These are phyloP conservation scores for Nannochloropsis gaditana DNA, from an alignment of 108 stramenopile species.

Conservation along the genomic window DNA sequence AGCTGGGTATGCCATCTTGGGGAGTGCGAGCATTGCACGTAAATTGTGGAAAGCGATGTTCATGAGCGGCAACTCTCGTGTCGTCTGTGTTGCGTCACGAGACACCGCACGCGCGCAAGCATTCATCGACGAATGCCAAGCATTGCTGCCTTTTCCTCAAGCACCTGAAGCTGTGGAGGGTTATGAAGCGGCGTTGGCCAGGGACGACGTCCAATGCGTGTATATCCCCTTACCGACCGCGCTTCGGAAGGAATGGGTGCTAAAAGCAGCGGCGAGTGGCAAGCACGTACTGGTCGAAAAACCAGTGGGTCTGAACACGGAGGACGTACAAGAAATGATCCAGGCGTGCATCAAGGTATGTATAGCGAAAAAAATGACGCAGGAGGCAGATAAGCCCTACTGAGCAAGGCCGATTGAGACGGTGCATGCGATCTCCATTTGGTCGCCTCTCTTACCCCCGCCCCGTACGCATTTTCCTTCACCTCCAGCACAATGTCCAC, in stretches of 20 bases:
- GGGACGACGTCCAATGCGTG: conserved; percentile 29
- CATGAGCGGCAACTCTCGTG: conserved; percentile 5
- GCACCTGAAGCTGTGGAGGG: conserved; percentile 3
- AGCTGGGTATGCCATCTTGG: not conserved
- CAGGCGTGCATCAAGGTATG: not conserved
- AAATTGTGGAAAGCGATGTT: not conserved
- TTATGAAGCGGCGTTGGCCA: not conserved
- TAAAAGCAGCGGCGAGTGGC: conserved; percentile 34
- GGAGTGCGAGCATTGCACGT: not conserved
- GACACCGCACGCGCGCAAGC: not conserved
- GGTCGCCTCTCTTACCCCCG: no score
- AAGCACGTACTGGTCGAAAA: conserved; percentile 48
- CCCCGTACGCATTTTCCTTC: not conserved
- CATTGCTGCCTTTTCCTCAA: not conserved
- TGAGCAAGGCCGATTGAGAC: no score
- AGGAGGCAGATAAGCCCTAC: no score
- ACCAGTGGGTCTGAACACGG: conserved; percentile 27
- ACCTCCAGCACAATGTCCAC: conserved; percentile 6
- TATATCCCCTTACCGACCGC: conserved; percentile 43
- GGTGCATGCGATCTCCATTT: no score
- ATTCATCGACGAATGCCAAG: not conserved
- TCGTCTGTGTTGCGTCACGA: not conserved
- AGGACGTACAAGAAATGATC: conserved; percentile 25
- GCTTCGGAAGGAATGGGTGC: conserved; percentile 40
- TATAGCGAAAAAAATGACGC: not conserved